These are phyloP conservation scores for Sinapis alba DNA, from an alignment of 441 rosid genomes.

Conservation along the genomic window DNA sequence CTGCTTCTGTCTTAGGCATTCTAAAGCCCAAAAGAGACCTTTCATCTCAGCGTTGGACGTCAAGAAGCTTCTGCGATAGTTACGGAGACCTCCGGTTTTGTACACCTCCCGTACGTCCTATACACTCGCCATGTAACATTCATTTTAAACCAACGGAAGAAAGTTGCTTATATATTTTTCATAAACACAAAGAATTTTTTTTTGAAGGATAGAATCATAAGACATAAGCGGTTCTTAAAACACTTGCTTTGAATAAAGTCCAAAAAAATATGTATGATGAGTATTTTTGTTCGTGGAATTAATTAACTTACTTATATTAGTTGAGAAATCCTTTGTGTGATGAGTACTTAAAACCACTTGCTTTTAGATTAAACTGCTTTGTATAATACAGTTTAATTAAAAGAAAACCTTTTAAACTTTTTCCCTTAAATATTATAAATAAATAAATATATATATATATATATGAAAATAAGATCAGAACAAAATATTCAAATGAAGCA, in stretches of 20 bases:
- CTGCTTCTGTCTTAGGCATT: neutral
- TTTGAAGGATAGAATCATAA: neutral
- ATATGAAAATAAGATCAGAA: neutral
- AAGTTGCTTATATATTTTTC: neutral
- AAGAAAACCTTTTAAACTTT: neutral
- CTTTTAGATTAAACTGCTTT: no score
- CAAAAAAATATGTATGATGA: neutral
- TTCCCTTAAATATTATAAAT: neutral
- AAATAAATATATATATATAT: neutral
- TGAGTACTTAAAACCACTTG: no score
- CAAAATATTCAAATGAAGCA: neutral
- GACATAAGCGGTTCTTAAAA: neutral
- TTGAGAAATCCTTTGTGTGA: no score
- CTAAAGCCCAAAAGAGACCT: neutral
- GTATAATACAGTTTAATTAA: neutral
- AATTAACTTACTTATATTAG: neutral
- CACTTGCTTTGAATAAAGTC: neutral
- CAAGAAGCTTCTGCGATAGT: neutral
- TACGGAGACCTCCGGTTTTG: neutral
- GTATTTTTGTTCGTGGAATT: neutral
- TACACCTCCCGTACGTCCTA: neutral
- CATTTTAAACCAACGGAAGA: neutral
- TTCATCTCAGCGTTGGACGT: neutral
- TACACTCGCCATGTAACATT: neutral
- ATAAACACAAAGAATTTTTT: neutral